These are phyloP conservation scores for Ascochyta lentis DNA, from an alignment of 2,329 filamentous ascomycete genomes.

Conservation along the genomic window DNA sequence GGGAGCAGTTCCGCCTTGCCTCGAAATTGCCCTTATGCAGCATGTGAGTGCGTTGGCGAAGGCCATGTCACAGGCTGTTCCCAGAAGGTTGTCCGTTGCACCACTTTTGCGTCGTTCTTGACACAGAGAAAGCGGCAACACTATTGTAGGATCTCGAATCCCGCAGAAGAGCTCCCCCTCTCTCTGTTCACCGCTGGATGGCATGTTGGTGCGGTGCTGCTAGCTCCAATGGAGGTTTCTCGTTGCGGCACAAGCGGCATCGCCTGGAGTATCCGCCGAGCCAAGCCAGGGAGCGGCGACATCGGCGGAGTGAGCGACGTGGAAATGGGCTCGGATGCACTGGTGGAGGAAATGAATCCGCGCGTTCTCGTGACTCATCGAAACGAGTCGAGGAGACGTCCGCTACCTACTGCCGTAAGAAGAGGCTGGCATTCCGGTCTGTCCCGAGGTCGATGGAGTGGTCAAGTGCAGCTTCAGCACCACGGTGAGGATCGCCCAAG, in stretches of 20 bases:
- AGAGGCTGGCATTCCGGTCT: conserved; percentile 31
- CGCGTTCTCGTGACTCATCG: conserved; percentile 47
- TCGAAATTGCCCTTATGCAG: conserved; percentile 1
- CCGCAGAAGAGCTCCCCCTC: background rate
- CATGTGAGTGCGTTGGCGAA: conserved; percentile 2
- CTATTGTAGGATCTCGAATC: conserved; percentile 22
- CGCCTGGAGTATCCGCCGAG: conserved; percentile 40
- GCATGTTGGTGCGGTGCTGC: conserved; percentile 19
- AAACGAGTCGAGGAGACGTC: conserved; percentile 30
- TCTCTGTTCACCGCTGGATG: conserved; percentile 16
- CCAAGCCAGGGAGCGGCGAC: conserved; percentile 35
- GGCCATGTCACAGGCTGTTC: conserved; percentile 2
- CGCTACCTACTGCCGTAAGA: conserved; percentile 22
- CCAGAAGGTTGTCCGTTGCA: conserved; percentile 21
- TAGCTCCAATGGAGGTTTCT: conserved; percentile 11
- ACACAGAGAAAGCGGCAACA: conserved; percentile 21
- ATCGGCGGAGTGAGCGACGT: conserved; percentile 38
- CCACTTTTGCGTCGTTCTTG: conserved; percentile 18
- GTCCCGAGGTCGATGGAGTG: conserved; percentile 32
- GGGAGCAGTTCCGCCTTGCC: conserved; percentile 20
- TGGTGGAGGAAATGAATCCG: conserved; percentile 30
- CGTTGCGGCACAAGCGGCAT: conserved; percentile 12
- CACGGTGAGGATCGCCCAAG: conserved; percentile 18
- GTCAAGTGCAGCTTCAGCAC: conserved; percentile 16
- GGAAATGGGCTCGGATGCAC: conserved; percentile 19